Evolutionary conservation across 176 grass and related monocot species (phyloP).

Genomic region (Ananas comosus): DNA sequence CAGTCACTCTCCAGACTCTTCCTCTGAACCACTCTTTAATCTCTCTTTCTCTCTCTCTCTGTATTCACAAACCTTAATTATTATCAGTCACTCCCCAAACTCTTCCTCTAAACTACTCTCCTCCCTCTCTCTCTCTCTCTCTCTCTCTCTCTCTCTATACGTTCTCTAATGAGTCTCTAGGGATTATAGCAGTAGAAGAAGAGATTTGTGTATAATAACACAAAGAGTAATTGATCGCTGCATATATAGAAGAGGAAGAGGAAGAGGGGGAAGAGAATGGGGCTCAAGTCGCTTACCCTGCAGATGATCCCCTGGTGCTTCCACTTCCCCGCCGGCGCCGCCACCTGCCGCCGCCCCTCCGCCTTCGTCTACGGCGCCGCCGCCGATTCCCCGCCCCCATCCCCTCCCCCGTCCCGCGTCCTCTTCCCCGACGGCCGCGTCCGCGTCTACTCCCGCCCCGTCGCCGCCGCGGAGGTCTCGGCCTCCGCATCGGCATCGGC

Average conservation of each 20-base stretch:
- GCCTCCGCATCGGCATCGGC: not conserved
- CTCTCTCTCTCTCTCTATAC: too few species aligned
- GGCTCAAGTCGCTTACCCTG: slow-evolving; percentile 10
- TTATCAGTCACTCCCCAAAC: too few species aligned
- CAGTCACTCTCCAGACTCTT: too few species aligned
- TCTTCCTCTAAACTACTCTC: too few species aligned
- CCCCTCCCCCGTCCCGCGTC: not conserved
- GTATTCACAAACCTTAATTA: too few species aligned
- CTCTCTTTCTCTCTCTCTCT: too few species aligned
- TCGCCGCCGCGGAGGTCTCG: slow-evolving; percentile 10
- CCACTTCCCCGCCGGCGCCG: not conserved
- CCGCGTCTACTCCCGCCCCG: not conserved
- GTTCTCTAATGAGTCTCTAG: too few species aligned
- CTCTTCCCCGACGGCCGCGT: slow-evolving; percentile 12
- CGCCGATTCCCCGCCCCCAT: not conserved
- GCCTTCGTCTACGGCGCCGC: not conserved
- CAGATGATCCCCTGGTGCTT: slow-evolving; percentile 24
- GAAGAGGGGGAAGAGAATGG: slow-evolving; percentile 4
- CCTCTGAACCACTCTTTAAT: too few species aligned
- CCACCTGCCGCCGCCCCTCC: not conserved
- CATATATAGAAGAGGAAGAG: not conserved
- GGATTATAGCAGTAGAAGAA: too few species aligned
- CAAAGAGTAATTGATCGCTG: not conserved
- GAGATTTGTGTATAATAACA: too few species aligned
- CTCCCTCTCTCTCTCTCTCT: too few species aligned